Base-by-base conservation (phyloP, 805 yeast species). In the Blastobotrys robertii region DNA sequence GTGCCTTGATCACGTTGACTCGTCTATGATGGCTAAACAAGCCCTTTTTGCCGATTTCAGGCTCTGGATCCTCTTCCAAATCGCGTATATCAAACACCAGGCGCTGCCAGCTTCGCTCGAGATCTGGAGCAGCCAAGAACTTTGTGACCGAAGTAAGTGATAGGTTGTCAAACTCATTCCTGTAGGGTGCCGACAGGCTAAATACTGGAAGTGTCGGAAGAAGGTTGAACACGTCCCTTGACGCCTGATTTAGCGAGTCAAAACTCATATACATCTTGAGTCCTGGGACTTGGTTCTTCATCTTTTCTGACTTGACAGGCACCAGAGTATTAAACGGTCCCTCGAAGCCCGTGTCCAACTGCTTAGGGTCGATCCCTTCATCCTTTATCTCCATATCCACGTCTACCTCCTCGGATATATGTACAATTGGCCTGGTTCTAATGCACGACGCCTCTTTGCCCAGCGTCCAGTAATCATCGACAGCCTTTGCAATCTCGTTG, bases 381-480 rank as follows among this genome's bases (percentile, higher is more conserved):
- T 37, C 45, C 9, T 39, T 40, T 8, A 13, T 29, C 15, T 38
- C 46, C 13, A 30, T 43, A 4, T 48, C 48, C 16, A 35, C 50
- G 16, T 39, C 44, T 2, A 47, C 49, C 2, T 32, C 46, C 10
- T 33, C 43, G 6, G 52, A 53, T 14, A 68, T 40, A 32, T 55
- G 52, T 28, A 51, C 49, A 8, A 77, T 69, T 2, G 73, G 69
- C 50, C 67, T 72, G 40, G 73, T 61, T 46, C 71, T 75, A 10
- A 85, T 65, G 54, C 94, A 80, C 49, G 76, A 71, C 14, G 72
- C 73, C 6, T 58, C 63, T 55, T 77, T 78, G 0, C 96, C 96
- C 51, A 72, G 75, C 1, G 55, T 66, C 94, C 95, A 85, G 58
- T 78, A 86, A 47, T 84, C 94, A 55, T 66, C 62, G 1, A 90